phyloP scores from a whole-genome alignment of 352 stramenopile species.

The Phytopythium ostracodes region DNA sequence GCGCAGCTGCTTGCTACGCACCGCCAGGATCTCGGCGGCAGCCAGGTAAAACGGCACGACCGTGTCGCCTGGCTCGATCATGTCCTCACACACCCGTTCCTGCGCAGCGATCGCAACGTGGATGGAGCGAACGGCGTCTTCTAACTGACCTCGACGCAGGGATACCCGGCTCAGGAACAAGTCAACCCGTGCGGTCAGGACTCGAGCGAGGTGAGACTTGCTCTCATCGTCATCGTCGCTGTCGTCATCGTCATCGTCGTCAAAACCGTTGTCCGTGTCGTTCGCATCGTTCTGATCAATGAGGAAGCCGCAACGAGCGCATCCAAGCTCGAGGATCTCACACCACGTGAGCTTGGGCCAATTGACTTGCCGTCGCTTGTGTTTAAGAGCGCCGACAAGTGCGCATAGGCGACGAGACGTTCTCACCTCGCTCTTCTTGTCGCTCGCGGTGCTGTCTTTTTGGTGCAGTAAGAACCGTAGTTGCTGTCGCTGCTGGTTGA shows the following conservation, averaged over 20 bases:
- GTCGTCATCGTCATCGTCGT: constrained; percentile 2
- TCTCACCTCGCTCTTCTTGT: not conserved
- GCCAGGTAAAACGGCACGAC: constrained; percentile 58
- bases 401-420: not conserved
- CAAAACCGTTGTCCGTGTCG: not conserved
- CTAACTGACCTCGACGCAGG: constrained; percentile 47
- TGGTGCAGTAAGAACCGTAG: not conserved
- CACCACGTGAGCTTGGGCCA: constrained; percentile 19
- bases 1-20: constrained; percentile 49
- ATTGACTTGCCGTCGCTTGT: not conserved
- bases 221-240: constrained; percentile 14
- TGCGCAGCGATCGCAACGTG: constrained; percentile 42
- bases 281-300: not conserved
- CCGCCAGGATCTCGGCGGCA: constrained; percentile 41
- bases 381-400: not conserved
- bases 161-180: constrained; percentile 51
- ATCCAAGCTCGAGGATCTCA: constrained; percentile 27
- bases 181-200: constrained; percentile 36
- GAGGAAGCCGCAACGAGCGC: not conserved
- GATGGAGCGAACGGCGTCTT: constrained; percentile 44
- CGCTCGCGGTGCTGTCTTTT: not conserved
- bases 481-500: constrained; percentile 10
- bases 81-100: constrained; percentile 30
- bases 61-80: constrained; percentile 7
- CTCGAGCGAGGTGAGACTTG: constrained; percentile 12